Percentiles rank a stretch among this genome's conserved stretches.
These are phyloP conservation scores for Geoglossum cookeanum DNA, from an alignment of 2,329 filamentous ascomycete species.

Conservation along the genomic window DNA sequence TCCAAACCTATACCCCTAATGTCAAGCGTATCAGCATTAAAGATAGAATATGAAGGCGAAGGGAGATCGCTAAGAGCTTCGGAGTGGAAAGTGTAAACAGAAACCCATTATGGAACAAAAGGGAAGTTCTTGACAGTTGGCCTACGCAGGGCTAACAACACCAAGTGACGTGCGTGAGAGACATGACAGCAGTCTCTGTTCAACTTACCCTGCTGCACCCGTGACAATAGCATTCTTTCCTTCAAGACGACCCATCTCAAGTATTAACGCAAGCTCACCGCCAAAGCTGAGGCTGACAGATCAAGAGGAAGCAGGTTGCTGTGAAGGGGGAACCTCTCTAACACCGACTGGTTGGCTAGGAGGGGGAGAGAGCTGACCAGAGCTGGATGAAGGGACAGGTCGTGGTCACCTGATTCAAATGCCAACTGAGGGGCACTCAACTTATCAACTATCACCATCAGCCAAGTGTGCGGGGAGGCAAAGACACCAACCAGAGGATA, in stretches of 20 bases:
- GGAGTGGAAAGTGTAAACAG: no score
- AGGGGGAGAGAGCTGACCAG: neutral
- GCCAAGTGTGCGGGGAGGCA: no score
- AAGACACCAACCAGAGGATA: no score
- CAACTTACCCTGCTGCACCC: constrained; percentile 61
- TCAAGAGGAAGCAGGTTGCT: no score
- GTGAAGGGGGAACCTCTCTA: neutral
- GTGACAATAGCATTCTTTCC: constrained; percentile 61
- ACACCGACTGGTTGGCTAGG: neutral
- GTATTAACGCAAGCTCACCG: neutral
- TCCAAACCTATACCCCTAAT: constrained; percentile 78
- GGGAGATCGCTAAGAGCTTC: neutral
- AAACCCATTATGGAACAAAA: no score
- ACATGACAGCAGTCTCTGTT: neutral
- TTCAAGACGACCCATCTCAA: constrained; percentile 28
- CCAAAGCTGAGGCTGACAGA: neutral
- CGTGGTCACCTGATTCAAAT: neutral
- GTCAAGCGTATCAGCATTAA: neutral
- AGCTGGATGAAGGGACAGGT: neutral
- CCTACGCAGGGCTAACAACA: no score
- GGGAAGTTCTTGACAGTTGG: no score
- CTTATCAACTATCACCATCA: no score
- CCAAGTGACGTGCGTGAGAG: no score
- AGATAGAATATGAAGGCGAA: neutral
- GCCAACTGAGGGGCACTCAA: no score